Conservation (phyloP, 108 stramenopile genomes). For the Skeletonema costatum region DNA sequence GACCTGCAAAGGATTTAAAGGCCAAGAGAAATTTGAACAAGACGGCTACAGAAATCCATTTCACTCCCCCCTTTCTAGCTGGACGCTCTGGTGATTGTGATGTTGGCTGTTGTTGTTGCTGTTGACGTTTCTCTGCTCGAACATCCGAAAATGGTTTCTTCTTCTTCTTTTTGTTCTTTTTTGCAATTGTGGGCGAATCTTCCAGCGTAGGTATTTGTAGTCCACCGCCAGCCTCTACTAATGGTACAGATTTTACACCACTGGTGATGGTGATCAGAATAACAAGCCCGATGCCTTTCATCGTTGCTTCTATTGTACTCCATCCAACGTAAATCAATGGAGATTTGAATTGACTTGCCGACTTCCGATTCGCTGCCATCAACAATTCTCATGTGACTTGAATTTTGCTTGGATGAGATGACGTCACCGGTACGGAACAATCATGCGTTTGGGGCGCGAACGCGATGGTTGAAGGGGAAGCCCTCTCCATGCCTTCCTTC, state of each 20-base stretch:
- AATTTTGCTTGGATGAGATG: no score
- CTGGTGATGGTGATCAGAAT: not conserved
- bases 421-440: no score
- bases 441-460: no score
- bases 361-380: no score
- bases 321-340: no score
- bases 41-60: constrained; percentile 45
- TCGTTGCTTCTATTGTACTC: not conserved
- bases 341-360: no score
- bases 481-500: no score
- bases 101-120: not conserved
- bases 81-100: not conserved
- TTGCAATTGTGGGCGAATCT: not conserved
- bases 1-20: constrained; percentile 42
- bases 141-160: not conserved
- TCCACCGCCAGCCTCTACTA: not conserved
- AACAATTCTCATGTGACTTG: no score
- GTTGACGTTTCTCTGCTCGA: not conserved
- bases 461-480: no score
- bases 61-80: constrained; percentile 28
- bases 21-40: constrained; percentile 40
- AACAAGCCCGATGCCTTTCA: not conserved
- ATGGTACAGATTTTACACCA: not conserved
- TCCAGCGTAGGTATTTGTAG: not conserved
- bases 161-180: not conserved